Evolutionary conservation across 73 alveolate species (phyloP).

Genomic region (Blepharisma japonicum): DNA sequence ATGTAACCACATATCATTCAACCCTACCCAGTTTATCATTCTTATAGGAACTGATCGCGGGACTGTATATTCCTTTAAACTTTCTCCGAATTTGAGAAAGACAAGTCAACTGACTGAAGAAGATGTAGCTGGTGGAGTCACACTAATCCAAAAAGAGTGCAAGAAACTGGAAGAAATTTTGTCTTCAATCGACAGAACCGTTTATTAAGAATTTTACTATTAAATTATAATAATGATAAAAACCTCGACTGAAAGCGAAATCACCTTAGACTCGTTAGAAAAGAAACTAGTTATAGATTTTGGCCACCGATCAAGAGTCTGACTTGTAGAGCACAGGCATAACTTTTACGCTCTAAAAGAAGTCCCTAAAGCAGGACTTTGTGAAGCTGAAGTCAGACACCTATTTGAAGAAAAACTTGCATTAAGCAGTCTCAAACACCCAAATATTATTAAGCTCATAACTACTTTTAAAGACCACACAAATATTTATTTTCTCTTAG

Average conservation of each 20-base stretch:
- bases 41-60: conserved; percentile 92
- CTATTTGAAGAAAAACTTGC: conserved; percentile 21
- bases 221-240: too few species aligned
- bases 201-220: too few species aligned
- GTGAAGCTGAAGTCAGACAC: conserved; percentile 13
- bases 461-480: conserved; percentile 11
- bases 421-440: conserved; percentile 30
- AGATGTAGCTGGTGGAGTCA: not conserved
- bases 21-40: conserved; percentile 77
- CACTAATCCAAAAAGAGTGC: too few species aligned
- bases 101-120: not conserved
- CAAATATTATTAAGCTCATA: conserved; percentile 40
- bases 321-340: not conserved
- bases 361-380: conserved; percentile 15
- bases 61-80: conserved; percentile 73
- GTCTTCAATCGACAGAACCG: too few species aligned
- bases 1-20: conserved; percentile 86
- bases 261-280: not conserved
- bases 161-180: too few species aligned
- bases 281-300: not conserved
- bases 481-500: conserved; percentile 12
- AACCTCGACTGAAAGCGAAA: not conserved
- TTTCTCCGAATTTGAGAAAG: conserved; percentile 44
- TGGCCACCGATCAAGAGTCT: conserved; percentile 22
- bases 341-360: conserved; percentile 15